A percentile compares a stretch with the other conserved stretches of the same genome.
These are phyloP conservation scores for Garcia nutans DNA, from an alignment of 345 rosid species.

Conservation along the genomic window DNA sequence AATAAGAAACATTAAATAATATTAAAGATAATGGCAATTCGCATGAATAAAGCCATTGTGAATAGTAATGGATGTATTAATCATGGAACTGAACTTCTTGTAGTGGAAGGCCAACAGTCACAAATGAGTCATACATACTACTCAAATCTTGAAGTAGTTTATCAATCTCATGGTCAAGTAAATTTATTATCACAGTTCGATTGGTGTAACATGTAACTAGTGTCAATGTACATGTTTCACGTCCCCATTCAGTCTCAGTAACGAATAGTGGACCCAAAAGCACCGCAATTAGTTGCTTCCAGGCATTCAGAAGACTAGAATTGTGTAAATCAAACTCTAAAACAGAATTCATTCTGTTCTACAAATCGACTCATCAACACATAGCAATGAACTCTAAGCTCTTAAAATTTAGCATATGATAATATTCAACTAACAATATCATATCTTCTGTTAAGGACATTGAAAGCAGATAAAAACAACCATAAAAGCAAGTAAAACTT, in stretches of 20 bases:
- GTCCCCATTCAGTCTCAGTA: background rate
- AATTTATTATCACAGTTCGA: too few species aligned
- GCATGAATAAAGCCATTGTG: background rate
- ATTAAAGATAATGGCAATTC: background rate
- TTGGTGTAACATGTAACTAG: too few species aligned
- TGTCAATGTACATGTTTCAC: too few species aligned
- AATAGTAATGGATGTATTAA: background rate
- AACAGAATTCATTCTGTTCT: too few species aligned
- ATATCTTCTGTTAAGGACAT: too few species aligned
- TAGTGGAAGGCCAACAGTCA: background rate
- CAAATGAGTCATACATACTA: background rate
- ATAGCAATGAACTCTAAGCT: too few species aligned
- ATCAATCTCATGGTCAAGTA: background rate
- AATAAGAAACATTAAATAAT: background rate
- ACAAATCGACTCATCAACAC: too few species aligned
- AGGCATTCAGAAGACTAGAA: background rate
- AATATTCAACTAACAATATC: too few species aligned
- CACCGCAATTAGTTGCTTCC: background rate
- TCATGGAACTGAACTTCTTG: background rate
- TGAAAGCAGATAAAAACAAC: too few species aligned
- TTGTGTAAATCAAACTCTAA: background rate
- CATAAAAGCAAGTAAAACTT: too few species aligned
- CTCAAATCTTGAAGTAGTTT: background rate
- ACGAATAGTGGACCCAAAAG: background rate
- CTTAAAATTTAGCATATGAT: too few species aligned